Conservation (phyloP, 2,329 filamentous ascomycete genomes). For the Helicocarpus griseus region DNA sequence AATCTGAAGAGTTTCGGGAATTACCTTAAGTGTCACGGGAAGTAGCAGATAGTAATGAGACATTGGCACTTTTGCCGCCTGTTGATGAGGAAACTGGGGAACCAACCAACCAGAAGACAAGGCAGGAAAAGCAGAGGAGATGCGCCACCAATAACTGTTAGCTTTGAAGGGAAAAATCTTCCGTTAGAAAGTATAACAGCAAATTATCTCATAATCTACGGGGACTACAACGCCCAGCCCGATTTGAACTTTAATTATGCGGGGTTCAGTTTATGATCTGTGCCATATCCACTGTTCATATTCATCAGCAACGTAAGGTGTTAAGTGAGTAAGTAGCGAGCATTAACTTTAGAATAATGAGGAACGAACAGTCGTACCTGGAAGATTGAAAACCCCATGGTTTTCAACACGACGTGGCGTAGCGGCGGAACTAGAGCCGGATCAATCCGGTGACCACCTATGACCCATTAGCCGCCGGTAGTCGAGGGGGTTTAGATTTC, state of each 20-base stretch:
- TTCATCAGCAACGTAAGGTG: not conserved
- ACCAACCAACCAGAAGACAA: not conserved
- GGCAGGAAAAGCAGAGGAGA: not conserved
- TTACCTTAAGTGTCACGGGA: not conserved
- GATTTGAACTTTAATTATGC: not conserved
- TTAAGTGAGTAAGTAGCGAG: not conserved
- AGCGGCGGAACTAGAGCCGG: not conserved
- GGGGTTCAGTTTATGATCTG: not conserved
- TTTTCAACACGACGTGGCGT: conserved; percentile 1
- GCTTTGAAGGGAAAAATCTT: not conserved
- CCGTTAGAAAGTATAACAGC: not conserved
- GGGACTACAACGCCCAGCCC: conserved; percentile 2
- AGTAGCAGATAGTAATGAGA: not conserved
- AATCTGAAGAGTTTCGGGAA: not conserved
- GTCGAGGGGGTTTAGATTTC: not conserved
- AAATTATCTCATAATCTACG: not conserved
- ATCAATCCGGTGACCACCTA: not conserved
- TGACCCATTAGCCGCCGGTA: not conserved
- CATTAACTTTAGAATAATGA: not conserved
- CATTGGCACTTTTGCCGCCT: not conserved
- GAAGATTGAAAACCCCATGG: not conserved
- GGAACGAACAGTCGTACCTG: not conserved
- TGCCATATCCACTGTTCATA: not conserved
- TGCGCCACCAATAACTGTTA: not conserved
- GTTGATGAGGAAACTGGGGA: not conserved